Percentiles rank a stretch among this genome's conserved stretches.
These are phyloP conservation scores for Mycosphaerella arachidis DNA, from an alignment of 2,329 filamentous ascomycete species.

Conservation along the genomic window DNA sequence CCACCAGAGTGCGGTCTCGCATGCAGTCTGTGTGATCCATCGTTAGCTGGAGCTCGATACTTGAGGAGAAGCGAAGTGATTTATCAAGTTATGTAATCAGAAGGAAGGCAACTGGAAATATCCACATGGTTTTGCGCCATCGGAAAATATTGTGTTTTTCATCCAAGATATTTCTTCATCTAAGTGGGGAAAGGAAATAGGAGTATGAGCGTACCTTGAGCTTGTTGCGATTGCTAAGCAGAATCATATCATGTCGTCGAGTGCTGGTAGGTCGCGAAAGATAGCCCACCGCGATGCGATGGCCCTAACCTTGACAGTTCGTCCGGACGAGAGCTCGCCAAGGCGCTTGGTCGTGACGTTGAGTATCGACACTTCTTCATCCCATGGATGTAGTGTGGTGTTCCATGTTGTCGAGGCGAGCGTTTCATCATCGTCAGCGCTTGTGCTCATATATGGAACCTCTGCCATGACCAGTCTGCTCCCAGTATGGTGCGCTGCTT, in stretches of 20 bases:
- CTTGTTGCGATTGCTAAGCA: no score
- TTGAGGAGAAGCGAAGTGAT: neutral
- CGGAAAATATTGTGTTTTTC: neutral
- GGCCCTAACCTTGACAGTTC: conserved; percentile 42
- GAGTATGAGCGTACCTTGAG: conserved; percentile 7
- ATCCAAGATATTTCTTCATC: conserved; percentile 2
- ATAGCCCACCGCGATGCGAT: conserved; percentile 44
- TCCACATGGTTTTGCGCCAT: conserved; percentile 2
- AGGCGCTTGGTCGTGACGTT: conserved; percentile 44
- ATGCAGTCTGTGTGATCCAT: neutral
- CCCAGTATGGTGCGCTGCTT: conserved; percentile 46
- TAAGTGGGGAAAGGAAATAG: neutral
- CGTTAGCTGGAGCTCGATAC: neutral
- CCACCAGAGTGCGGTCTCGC: no score
- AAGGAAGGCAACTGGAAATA: conserved; percentile 5
- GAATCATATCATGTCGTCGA: conserved; percentile 2
- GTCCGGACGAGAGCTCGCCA: conserved; percentile 40
- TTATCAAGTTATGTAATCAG: neutral
- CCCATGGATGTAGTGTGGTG: conserved; percentile 35
- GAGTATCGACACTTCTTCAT: conserved; percentile 44
- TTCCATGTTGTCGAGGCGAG: neutral
- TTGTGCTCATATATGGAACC: neutral
- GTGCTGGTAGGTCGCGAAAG: conserved; percentile 23
- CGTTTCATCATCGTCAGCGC: neutral
- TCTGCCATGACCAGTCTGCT: conserved; percentile 43